Evolutionary conservation across 1,284 basidiomycete species (phyloP).

Genomic region (Apiotrichum sp.): DNA sequence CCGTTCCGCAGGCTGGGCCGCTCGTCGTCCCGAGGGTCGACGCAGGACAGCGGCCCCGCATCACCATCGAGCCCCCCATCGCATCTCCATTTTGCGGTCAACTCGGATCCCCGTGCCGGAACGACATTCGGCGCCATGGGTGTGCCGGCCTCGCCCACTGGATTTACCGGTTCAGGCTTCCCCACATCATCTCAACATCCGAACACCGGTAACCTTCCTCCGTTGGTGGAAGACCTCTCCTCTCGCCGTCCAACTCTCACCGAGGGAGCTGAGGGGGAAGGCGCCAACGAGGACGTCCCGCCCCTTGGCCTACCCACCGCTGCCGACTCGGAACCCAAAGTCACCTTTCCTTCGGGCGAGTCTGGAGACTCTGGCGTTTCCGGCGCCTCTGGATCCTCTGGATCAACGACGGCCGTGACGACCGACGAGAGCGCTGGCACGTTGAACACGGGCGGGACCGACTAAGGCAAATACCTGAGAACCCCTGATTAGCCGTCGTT

Average conservation of each 20-base stretch:
- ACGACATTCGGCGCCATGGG: neutral
- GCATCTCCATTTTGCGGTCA: neutral
- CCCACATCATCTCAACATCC: neutral
- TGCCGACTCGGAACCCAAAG: no score
- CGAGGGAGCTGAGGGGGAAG: neutral
- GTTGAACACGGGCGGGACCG: no score
- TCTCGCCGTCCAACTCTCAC: neutral
- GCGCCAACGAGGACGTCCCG: no score
- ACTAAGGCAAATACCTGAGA: no score
- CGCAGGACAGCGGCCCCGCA: no score
- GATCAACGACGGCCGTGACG: no score
- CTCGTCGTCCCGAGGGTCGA: neutral
- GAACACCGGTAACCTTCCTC: neutral
- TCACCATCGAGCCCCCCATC: neutral
- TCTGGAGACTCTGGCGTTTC: no score
- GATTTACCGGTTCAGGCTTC: neutral
- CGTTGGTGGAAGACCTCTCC: neutral
- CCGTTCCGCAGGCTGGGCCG: neutral
- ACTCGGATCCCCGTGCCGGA: neutral
- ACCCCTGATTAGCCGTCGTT: no score
- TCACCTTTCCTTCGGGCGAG: no score
- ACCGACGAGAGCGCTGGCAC: no score
- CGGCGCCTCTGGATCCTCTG: no score
- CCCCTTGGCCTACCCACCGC: no score
- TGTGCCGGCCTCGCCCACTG: neutral